Evolutionary conservation across 176 grass and related monocot species (phyloP).

Genomic region (barley (Hordeum vulgare)): DNA sequence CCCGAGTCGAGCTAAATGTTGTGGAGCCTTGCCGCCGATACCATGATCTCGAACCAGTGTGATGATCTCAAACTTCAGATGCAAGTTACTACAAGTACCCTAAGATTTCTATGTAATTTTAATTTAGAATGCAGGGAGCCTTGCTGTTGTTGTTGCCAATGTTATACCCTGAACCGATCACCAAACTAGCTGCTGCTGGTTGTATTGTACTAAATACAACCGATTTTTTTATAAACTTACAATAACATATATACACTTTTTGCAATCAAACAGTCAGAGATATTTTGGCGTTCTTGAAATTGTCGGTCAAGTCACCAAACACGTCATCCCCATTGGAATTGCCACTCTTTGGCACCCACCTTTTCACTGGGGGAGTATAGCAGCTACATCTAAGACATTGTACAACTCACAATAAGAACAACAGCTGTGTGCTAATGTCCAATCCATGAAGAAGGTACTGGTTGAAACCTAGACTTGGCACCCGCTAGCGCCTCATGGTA

Average conservation of each 20-base stretch:
- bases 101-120: no score
- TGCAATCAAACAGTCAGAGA: background rate
- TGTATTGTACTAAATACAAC: no score
- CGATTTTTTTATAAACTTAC: background rate
- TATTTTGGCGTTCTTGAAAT: background rate
- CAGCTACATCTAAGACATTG: background rate
- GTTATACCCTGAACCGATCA: no score
- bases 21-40: no score
- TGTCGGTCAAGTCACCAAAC: background rate
- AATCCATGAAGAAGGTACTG: constrained; percentile 75
- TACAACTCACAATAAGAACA: constrained; percentile 5
- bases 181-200: no score
- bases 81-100: no score
- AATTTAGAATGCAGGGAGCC: no score
- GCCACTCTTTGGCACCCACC: background rate
- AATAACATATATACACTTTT: background rate
- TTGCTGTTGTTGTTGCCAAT: no score
- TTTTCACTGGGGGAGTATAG: background rate
- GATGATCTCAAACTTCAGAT: no score
- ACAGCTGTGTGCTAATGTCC: constrained; percentile 37
- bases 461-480: constrained; percentile 82
- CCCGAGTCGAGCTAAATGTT: no score
- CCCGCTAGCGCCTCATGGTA: constrained; percentile 63
- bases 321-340: background rate
- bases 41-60: no score